A percentile compares a stretch with the other conserved stretches of the same genome.
Evolutionary conservation across 371 early-diverging fungal species (phyloP).

Genomic region (Mortierella sp.): DNA sequence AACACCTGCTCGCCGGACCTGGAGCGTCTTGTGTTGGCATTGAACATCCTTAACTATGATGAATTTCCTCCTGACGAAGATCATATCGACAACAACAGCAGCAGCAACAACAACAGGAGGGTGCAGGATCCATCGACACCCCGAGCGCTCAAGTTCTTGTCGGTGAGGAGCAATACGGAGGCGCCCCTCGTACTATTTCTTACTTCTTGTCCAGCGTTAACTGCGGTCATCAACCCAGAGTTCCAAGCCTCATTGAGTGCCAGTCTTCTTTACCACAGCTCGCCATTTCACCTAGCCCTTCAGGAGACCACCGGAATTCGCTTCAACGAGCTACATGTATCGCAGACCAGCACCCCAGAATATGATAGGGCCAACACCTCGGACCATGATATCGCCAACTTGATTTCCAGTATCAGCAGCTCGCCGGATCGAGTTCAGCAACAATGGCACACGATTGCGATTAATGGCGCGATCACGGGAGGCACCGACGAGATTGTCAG

Average conservation of each 20-base stretch:
- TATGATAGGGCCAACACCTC: too few relatives aligned
- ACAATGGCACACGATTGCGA: background rate
- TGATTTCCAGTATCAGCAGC: background rate
- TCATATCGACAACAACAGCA: background rate
- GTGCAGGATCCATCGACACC: background rate
- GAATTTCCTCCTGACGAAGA: background rate
- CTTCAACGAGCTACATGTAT: background rate
- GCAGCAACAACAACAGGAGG: background rate
- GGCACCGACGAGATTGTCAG: background rate
- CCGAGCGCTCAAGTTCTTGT: background rate
- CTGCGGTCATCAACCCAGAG: background rate
- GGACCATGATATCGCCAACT: background rate
- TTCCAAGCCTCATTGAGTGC: background rate
- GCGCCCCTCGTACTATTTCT: background rate
- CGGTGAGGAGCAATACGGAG: background rate
- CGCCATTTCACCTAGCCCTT: background rate
- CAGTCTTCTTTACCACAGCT: background rate
- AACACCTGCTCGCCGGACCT: background rate
- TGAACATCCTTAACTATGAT: background rate
- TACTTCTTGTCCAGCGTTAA: background rate
- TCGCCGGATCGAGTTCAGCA: background rate
- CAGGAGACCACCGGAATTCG: background rate
- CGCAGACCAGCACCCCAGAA: background rate
- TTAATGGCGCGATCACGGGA: background rate
- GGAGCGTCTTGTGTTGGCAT: slow-evolving; percentile 6